Evolutionary conservation across 1,139 yeast genomes (phyloP), one percentile per base, ranked within the genome.

Genomic region (Suhomyces panamericanus): DNA sequence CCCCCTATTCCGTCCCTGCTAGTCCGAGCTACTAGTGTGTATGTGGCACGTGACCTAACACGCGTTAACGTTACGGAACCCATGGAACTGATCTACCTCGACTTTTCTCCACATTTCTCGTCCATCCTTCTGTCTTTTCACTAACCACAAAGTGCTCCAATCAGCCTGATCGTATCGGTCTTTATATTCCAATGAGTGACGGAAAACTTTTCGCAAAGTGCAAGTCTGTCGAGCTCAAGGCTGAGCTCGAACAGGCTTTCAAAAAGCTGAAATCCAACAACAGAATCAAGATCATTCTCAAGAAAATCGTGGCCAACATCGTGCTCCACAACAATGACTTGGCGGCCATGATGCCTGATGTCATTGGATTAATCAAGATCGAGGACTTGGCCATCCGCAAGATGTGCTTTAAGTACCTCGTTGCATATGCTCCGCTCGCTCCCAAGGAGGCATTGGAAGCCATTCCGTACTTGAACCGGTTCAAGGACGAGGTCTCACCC

Each of bases 251-350:
- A 34, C 75, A 71, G 53, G 78, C 81, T 17, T 75, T 76, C 54
- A 79, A 76, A 58, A 77, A 76, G 57, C 81, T 81, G 53, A 72
- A 70, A 49, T 75, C 78, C 4, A 71, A 67, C 32, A 56, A 56
- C 49, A 71, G 66, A 62, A 74, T 83, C 57, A 83, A 81, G 59
- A 67, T 77, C 17, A 83, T 89, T 0, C 69, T 93, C 53, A 85
- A 84, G 62, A 87, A 87, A 59, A 77, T 89, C 27, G 75, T 90
- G 7, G 95, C 96, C 37, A 91, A 90, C 62, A 77, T 89, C 65
- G 85, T 95, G 5, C 74, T 90, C 67, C 90, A 90, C 47, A 89
- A 89, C 60, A 76, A 77, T 51, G 97, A 91, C 58, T 78, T 90
- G 80, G 74, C 81, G 10, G 59, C 70, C 32, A 60, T 91, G 48